Percentiles rank a stretch among this genome's conserved stretches.
Conservation (phyloP, 2,329 filamentous ascomycete species). For the Clonostachys chloroleuca region DNA sequence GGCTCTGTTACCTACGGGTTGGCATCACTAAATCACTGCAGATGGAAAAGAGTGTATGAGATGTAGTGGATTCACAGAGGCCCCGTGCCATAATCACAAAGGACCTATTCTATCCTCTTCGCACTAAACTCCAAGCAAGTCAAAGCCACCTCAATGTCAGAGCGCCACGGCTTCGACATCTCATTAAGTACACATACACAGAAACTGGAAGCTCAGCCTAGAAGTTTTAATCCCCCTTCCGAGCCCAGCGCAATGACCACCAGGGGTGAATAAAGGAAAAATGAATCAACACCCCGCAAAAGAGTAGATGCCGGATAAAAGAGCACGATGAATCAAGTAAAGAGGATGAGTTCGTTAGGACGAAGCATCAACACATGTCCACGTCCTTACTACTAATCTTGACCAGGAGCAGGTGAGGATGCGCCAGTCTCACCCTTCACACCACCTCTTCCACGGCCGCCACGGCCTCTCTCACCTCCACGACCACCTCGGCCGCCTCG, state of each 20-base stretch:
- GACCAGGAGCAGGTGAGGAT: conserved; percentile 47
- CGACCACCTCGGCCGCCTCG: conserved; percentile 55
- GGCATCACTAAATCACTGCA: background rate
- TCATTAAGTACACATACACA: conserved; percentile 31
- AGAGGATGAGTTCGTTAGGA: too few relatives aligned
- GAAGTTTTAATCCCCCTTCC: conserved; percentile 2
- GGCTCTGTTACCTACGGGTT: background rate
- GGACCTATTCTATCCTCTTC: conserved; percentile 15
- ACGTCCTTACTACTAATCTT: conserved; percentile 12
- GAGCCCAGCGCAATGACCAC: too few relatives aligned
- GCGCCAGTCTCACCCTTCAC: conserved; percentile 55
- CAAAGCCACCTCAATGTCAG: conserved; percentile 19
- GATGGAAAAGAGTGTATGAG: background rate
- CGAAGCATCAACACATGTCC: too few relatives aligned
- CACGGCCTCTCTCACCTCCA: conserved; percentile 52
- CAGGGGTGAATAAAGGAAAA: too few relatives aligned
- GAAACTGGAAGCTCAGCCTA: conserved; percentile 6
- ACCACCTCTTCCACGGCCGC: conserved; percentile 51
- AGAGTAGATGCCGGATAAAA: too few relatives aligned
- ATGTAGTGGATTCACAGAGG: background rate
- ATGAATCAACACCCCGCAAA: too few relatives aligned
- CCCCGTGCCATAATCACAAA: background rate
- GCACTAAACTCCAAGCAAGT: conserved; percentile 23
- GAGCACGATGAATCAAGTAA: too few relatives aligned
- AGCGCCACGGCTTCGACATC: conserved; percentile 17